Conservation (phyloP, 1,284 basidiomycete genomes). For the Limonomyces culmigenus region DNA sequence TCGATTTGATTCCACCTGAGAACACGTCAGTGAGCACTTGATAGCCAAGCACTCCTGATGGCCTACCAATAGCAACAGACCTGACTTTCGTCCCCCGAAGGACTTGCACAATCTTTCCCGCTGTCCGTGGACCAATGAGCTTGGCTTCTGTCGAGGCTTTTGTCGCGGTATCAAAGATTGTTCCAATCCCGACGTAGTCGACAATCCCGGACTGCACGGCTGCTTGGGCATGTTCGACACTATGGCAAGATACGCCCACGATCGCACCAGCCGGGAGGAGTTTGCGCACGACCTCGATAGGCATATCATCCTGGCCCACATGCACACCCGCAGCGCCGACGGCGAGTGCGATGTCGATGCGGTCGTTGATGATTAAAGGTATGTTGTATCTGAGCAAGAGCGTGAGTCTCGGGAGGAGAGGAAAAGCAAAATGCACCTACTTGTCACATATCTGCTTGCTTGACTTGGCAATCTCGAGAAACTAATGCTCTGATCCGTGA, state of each 20-base stretch:
- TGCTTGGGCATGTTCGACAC: slow-evolving; percentile 38
- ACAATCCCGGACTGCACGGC: slow-evolving; percentile 43
- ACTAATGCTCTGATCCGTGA: not conserved
- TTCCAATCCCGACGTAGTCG: slow-evolving; percentile 82
- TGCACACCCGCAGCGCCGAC: slow-evolving; percentile 71
- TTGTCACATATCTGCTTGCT: not conserved
- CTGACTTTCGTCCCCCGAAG: slow-evolving; percentile 48
- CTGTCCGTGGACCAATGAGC: slow-evolving; percentile 46
- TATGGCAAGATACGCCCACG: slow-evolving; percentile 74
- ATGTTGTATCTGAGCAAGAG: slow-evolving; percentile 75
- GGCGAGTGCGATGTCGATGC: slow-evolving; percentile 75
- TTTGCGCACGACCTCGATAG: slow-evolving; percentile 47
- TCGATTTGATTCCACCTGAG: slow-evolving; percentile 68
- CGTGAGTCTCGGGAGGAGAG: slow-evolving; percentile 55
- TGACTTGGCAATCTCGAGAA: not conserved
- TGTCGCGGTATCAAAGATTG: slow-evolving; percentile 59
- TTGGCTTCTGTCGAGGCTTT: too few relatives aligned
- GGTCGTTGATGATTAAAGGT: slow-evolving; percentile 85
- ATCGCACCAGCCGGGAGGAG: slow-evolving; percentile 59
- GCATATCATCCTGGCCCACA: slow-evolving; percentile 85
- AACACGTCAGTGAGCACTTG: not conserved
- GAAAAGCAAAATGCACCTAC: slow-evolving; percentile 26
- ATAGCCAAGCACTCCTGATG: not conserved
- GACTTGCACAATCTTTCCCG: slow-evolving; percentile 45
- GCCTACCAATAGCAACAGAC: slow-evolving; percentile 70